These are phyloP conservation scores for Aspergillus terreus DNA, from an alignment of 2,329 filamentous ascomycete species.

Conservation along the genomic window DNA sequence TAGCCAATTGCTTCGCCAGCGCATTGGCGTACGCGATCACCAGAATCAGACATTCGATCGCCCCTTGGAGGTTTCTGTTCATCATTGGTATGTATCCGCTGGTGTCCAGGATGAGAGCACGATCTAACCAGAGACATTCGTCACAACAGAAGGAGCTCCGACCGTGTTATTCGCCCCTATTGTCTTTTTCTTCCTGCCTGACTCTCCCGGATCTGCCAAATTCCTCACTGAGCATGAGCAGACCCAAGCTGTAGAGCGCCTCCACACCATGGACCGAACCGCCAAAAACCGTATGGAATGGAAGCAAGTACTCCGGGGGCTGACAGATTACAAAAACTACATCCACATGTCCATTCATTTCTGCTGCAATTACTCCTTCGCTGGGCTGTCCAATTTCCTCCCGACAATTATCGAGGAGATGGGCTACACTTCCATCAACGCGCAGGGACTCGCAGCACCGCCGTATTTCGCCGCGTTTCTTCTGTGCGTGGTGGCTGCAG, in stretches of 20 bases:
- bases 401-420: slow-evolving; percentile 41
- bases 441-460: slow-evolving; percentile 42
- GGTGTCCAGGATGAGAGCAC: too few species aligned
- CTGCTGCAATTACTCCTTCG: slow-evolving; percentile 36
- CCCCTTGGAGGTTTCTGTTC: slow-evolving; percentile 46
- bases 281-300: slow-evolving; percentile 24
- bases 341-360: slow-evolving; percentile 38
- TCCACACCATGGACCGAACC: slow-evolving; percentile 27
- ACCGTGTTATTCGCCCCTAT: slow-evolving; percentile 40
- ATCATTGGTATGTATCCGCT: slow-evolving; percentile 32
- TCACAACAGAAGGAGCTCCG: slow-evolving; percentile 33
- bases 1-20: slow-evolving; percentile 38
- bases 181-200: slow-evolving; percentile 43
- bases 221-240: slow-evolving; percentile 45
- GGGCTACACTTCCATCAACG: slow-evolving; percentile 38
- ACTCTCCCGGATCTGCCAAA: slow-evolving; percentile 41
- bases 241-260: slow-evolving; percentile 49
- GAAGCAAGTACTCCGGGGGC: slow-evolving; percentile 31
- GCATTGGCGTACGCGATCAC: slow-evolving; percentile 39
- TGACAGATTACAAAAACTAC: slow-evolving; percentile 38
- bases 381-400: slow-evolving; percentile 39
- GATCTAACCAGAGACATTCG: too few species aligned
- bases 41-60: slow-evolving; percentile 18
- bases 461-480: slow-evolving; percentile 41
- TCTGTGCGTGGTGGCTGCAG: slow-evolving; percentile 23